Evolutionary conservation across 495 filamentous ascomycete species (phyloP).

Genomic region (Penicillium angulare): DNA sequence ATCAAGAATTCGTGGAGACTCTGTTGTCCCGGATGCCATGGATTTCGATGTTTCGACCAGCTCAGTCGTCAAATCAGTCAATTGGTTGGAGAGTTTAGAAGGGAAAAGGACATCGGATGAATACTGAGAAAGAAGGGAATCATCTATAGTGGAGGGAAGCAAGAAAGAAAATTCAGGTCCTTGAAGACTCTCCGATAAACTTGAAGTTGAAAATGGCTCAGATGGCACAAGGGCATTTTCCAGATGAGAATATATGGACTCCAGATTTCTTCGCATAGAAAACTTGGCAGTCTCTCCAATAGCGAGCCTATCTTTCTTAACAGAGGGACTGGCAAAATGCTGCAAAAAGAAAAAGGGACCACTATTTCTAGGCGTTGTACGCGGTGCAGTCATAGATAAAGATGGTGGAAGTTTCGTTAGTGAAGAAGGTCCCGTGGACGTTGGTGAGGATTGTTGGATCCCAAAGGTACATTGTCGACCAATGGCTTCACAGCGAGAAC

Average conservation of each 20-base stretch:
- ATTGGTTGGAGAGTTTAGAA: constrained; percentile 29
- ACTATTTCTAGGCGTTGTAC: constrained; percentile 24
- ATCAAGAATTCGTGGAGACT: constrained; percentile 14
- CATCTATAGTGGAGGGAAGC: constrained; percentile 10
- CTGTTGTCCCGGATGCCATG: constrained; percentile 13
- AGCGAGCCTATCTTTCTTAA: constrained; percentile 32
- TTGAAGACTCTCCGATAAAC: constrained; percentile 12
- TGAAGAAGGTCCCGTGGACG: constrained; percentile 28
- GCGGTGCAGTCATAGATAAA: constrained; percentile 56
- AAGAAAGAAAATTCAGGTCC: constrained; percentile 16
- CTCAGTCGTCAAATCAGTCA: constrained; percentile 28
- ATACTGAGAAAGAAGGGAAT: constrained; percentile 19
- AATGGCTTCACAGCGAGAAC: constrained; percentile 29
- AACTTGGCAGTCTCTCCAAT: constrained; percentile 37
- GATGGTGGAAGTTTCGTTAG: constrained; percentile 27
- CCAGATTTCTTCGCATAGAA: constrained; percentile 33
- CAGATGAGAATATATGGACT: constrained; percentile 30
- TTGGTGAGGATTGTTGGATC: constrained; percentile 1
- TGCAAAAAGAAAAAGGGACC: constrained; percentile 33
- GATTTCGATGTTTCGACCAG: constrained; percentile 36
- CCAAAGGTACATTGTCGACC: constrained; percentile 25
- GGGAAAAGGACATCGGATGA: constrained; percentile 21
- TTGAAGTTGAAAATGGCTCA: constrained; percentile 12
- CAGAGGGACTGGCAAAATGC: constrained; percentile 34
- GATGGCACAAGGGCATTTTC: constrained; percentile 31